Evolutionary conservation across 2,329 filamentous ascomycete genomes (phyloP), one percentile per base, ranked within the genome.

Genomic region (Calonectria montana): DNA sequence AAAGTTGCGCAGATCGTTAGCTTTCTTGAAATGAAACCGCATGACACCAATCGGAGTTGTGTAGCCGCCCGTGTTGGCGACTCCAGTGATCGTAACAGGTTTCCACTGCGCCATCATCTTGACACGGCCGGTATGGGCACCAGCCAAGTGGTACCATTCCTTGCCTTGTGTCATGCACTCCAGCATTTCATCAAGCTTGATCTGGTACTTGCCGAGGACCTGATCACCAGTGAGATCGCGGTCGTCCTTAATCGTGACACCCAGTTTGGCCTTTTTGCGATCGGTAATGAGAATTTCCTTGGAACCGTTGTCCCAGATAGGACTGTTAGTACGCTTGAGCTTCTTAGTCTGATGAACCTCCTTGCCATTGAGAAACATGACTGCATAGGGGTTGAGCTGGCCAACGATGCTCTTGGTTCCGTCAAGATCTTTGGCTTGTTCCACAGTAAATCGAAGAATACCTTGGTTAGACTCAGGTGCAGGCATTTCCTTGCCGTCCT

Each of bases 261-360:
- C 97, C 65, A 99, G 88, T 81, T 95, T 97, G 69, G 97, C 96
- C 81, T 91, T 92, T 86, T 95, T 97, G 74, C 94, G 93, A 81
- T 99, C 96, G 1, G 96, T 98, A 81, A 99, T 96, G 73, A 99
- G 91, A 77, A 99, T 91, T 81, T 99, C 97, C 85, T 98, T 98
- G 77, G 92, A 94, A 8, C 94, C 94, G 81, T 98, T 93, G 66
- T 96, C 93, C 93, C 96, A 99, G 79, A 99, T 96, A 9, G 97
- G 97, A 79, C 98, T 97, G 85, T 99, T 99, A 72, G 95, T 98
- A 73, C 96, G 93, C 89, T 98, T 99, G 79, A 98, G 89, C 83
- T 96, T 97, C 85, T 95, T 94, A 65, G 96, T 97, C 69, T 91
- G 89, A 79, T 98, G 95, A 5, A 98, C 90, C 81, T 97, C 93